These are phyloP conservation scores for Pyrenophora seminiperda DNA, from an alignment of 2,329 filamentous ascomycete genomes.

Conservation along the genomic window DNA sequence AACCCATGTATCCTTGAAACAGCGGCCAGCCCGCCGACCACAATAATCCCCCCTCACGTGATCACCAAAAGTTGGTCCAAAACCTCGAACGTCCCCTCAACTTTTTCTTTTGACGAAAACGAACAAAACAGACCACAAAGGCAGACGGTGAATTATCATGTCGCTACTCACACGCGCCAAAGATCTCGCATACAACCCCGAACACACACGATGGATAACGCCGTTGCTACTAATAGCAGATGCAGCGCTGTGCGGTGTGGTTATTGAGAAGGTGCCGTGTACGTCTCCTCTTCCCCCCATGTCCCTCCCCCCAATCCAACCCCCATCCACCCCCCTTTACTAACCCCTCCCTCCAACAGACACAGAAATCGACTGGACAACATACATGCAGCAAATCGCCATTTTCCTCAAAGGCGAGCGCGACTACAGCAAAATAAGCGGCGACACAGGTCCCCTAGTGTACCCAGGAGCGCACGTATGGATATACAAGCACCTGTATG, in stretches of 20 bases:
- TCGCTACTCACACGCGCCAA: constrained; percentile 42
- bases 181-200: constrained; percentile 58
- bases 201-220: constrained; percentile 66
- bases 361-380: constrained; percentile 96
- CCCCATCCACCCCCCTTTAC: not conserved
- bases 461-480: constrained; percentile 95
- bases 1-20: too few relatives aligned
- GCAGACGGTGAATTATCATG: constrained; percentile 28
- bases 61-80: too few relatives aligned
- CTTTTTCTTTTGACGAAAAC: not conserved
- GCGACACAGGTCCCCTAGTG: constrained; percentile 88
- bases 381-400: constrained; percentile 92
- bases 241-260: constrained; percentile 69
- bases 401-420: constrained; percentile 83
- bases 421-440: constrained; percentile 84
- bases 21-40: not conserved
- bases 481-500: constrained; percentile 80
- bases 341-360: constrained; percentile 57
- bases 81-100: too few relatives aligned
- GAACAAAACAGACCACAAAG: not conserved
- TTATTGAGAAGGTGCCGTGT: constrained; percentile 87
- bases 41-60: constrained; percentile 27
- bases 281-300: constrained; percentile 45
- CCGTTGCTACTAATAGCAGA: constrained; percentile 72
- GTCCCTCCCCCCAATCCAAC: not conserved